Evolutionary conservation across 2,329 filamentous ascomycete species (phyloP), one percentile per base, ranked within the genome.

Genomic region (Escovopsis sp.): DNA sequence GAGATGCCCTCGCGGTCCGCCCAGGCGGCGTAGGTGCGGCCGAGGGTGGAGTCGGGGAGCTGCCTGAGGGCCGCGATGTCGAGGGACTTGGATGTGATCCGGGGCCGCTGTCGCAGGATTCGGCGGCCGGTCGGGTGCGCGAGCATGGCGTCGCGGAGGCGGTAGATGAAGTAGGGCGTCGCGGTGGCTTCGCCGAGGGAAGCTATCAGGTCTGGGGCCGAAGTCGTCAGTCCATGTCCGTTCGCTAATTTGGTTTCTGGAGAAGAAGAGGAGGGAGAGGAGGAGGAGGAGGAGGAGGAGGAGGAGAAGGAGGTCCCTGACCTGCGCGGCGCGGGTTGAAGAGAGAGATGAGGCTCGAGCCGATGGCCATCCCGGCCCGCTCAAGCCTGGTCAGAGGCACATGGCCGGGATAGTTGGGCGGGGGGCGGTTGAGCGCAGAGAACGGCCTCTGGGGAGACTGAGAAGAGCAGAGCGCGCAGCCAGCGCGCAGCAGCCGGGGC

Each of bases 101-200:
- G 82, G 3, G 91, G 91, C 11, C 87, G 80, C 53, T 91, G 84
- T 49, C 85, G 84, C 48, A 98, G 78, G 59, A 98, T 95, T 40
- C 87, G 81, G 1, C 91, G 83, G 44, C 91, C 91, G 0, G 85
- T 94, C 1, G 85, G 72, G 49, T 80, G 70, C 26, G 77, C 67
- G 43, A 98, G 84, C 91, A 98, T 98, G 48, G 82, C 85, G 58
- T 89, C 77, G 50, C 86, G 87, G 18, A 98, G 84, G 44, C 85
- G 84, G 63, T 85, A 77, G 62, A 95, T 88, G 67, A 96, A 95
- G 72, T 87, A 94, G 11, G 91, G 91, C 9, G 88, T 86, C 19
- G 88, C 86, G 3, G 91, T 96, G 26, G 88, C 80, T 69, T 98
- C 91, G 57, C 88, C 89, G n/a, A 94, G 76, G 32, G 86, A 77